These are phyloP conservation scores for Fennellomyces sp. DNA, from an alignment of 371 early-diverging fungal genomes.

Conservation along the genomic window DNA sequence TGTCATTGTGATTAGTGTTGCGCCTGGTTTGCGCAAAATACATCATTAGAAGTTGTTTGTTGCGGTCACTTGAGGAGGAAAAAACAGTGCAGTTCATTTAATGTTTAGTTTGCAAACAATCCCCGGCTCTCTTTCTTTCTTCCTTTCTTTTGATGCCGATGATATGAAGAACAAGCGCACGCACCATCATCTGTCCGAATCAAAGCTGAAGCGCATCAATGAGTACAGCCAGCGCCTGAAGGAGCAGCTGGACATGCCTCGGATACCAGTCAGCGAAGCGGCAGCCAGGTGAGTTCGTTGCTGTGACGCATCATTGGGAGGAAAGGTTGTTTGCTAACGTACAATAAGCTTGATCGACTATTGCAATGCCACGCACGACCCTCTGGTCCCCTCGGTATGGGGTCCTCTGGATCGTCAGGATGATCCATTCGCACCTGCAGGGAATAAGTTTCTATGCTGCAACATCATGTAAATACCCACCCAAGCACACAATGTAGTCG, in stretches of 20 bases:
- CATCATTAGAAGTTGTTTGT: background rate
- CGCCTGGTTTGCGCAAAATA: background rate
- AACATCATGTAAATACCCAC: slow-evolving; percentile 6
- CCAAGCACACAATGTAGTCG: background rate
- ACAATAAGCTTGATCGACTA: slow-evolving; percentile 22
- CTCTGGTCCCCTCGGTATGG: slow-evolving; percentile 28
- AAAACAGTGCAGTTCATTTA: background rate
- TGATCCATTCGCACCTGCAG: slow-evolving; percentile 25
- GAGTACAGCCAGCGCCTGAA: slow-evolving; percentile 77
- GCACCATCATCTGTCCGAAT: slow-evolving; percentile 37
- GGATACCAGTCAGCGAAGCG: slow-evolving; percentile 83
- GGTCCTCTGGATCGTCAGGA: slow-evolving; percentile 18
- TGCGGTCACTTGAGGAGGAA: background rate
- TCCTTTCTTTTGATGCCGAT: background rate
- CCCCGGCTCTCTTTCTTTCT: background rate
- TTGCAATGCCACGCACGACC: slow-evolving; percentile 23
- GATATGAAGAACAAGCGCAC: background rate
- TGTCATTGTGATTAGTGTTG: background rate
- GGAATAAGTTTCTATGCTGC: slow-evolving; percentile 10
- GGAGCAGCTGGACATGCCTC: slow-evolving; percentile 79
- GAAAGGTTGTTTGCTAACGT: too few relatives aligned
- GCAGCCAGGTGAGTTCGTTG: slow-evolving; percentile 15
- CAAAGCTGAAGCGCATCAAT: slow-evolving; percentile 72
- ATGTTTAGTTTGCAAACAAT: background rate
- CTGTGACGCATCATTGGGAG: too few relatives aligned